Base-by-base conservation (phyloP, 176 grass and related monocot genomes). In the Zea luxurians region DNA sequence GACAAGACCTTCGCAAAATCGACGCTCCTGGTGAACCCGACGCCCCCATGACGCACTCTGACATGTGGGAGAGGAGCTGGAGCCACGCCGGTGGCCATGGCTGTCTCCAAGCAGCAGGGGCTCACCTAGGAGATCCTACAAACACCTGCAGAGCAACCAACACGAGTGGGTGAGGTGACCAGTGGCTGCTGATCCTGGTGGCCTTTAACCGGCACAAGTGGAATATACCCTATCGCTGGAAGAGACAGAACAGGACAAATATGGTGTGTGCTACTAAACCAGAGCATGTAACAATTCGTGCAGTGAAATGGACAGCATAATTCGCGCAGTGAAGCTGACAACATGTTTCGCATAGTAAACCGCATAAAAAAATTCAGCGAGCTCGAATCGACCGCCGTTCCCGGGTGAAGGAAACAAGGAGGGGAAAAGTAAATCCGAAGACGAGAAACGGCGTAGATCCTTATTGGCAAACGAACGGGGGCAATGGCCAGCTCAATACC, bases 1-100 rank as follows among this genome's bases (percentile, higher is more conserved):
- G 81, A 78, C 17, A 80, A 61, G 86, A 92, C 83, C 80, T 89
- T 98, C 7, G 95, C 82, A 42, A 98, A 98, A 80, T 98, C 95
- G 21, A 98, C 83, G 47, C 66, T 87, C 85, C 87, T 98, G n/a
- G 77, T 79, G 27, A 89, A 90, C 12, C 91, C 89, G 64, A 91
- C 68, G 74, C 85, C 52, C 8, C 89, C 82, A 86, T 90, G 85
- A 8, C 47, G 74, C 57, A 83, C 73, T 74, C 83, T 92, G 50
- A 89, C 86, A 77, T 85, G 78, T 9, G 91, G 83, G 27, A 92
- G 86, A 43, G 91, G 91, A 64, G 91, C 80, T 27, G 95, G 85
- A 13, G 93, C 73, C 52, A 81, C 68, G 17, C 92, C 75, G 59
- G 95, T 85, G 7, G 91, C 87, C 91, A 92, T 94, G 38, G 50